Evolutionary conservation across 164 flowering plant genomes (phyloP).

Genomic region (Umbilicus rupestris): DNA sequence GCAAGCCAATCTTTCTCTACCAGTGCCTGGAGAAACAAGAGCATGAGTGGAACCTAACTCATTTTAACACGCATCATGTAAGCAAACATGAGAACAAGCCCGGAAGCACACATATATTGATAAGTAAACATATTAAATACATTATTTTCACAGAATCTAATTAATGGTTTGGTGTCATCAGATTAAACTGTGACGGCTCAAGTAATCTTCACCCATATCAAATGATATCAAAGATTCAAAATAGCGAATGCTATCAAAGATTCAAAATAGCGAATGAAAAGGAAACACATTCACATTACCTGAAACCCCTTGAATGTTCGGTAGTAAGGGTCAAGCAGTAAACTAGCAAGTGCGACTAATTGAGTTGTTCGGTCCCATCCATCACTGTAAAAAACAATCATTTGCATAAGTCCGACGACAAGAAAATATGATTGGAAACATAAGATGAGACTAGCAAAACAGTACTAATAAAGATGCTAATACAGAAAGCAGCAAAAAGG

Average conservation of each 20-base stretch:
- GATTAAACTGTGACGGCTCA: neutral
- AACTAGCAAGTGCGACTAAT: slow-evolving; percentile 82
- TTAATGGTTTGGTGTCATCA: neutral
- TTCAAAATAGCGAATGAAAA: neutral
- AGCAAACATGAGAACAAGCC: neutral
- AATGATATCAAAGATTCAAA: neutral
- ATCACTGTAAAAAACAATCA: slow-evolving; percentile 44
- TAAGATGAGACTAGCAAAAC: too few species aligned
- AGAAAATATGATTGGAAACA: neutral
- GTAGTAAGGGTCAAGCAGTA: slow-evolving; percentile 96
- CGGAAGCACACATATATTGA: too few species aligned
- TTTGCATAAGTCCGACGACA: neutral
- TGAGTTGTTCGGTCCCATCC: slow-evolving; percentile 99
- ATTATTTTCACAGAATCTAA: neutral
- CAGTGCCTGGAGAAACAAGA: slow-evolving; percentile 57
- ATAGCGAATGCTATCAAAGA: neutral
- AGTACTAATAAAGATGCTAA: neutral
- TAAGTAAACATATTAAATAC: neutral
- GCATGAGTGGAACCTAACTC: neutral
- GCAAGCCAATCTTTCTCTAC: slow-evolving; percentile 99
- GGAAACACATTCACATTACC: slow-evolving; percentile 33
- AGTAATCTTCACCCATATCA: neutral
- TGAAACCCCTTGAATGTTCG: slow-evolving; percentile 91
- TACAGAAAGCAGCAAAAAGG: neutral
- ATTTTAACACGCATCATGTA: neutral